Conservation (phyloP, 2,329 filamentous ascomycete species). For the Aspergillus sp. region DNA sequence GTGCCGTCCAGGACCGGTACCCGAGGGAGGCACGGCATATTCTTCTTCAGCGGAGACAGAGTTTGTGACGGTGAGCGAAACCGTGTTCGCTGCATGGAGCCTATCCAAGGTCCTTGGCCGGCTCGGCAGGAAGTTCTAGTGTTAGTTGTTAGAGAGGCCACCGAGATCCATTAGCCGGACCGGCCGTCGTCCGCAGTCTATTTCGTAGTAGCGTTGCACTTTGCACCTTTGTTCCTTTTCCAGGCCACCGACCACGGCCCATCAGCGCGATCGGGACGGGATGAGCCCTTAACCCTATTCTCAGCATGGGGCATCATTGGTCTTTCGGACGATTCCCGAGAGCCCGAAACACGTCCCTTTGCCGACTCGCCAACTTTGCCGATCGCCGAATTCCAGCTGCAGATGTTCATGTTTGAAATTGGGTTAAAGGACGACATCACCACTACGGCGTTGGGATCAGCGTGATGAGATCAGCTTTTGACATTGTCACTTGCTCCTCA, state of each 20-base stretch:
- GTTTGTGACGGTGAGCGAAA: not conserved
- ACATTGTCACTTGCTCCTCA: no score
- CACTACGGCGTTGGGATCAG: not conserved
- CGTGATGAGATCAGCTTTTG: not conserved
- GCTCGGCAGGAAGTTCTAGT: not conserved
- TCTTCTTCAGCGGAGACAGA: not conserved
- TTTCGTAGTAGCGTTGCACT: not conserved
- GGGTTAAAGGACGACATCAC: not conserved
- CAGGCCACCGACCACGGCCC: not conserved
- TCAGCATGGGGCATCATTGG: not conserved
- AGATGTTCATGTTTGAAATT: not conserved
- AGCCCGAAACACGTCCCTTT: not conserved
- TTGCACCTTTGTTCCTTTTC: not conserved
- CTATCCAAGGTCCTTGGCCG: not conserved
- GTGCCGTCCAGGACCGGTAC: not conserved
- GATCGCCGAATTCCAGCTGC: not conserved
- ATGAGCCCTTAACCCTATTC: conserved; percentile 2
- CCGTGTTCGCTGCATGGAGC: not conserved
- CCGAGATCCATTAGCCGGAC: not conserved
- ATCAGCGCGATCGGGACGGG: not conserved
- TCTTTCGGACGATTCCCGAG: not conserved
- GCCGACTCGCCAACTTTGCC: not conserved
- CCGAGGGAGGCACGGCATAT: not conserved
- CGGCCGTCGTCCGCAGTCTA: not conserved
- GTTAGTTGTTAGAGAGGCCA: not conserved